Percentiles rank a stretch among this genome's conserved stretches.
Conservation (phyloP, 208 protist genomes). For the Angomonas ambiguus region DNA sequence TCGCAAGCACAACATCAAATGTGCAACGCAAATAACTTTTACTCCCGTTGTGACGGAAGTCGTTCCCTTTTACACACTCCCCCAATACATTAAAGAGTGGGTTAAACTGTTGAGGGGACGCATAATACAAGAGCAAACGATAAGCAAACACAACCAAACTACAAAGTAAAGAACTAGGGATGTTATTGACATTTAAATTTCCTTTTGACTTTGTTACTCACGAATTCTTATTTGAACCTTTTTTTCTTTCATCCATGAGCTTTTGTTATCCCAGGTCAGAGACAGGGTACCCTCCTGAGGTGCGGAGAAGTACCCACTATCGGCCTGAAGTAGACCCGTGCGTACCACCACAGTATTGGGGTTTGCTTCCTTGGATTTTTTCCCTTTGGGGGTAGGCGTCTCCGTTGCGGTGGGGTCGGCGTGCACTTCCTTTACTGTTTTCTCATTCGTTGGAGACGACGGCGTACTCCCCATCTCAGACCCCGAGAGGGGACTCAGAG, state of each 20-base stretch:
- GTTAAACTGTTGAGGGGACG: not conserved
- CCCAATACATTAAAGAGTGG: too few species aligned
- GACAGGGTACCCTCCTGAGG: constrained; percentile 17
- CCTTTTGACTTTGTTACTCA: constrained; percentile 3
- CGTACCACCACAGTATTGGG: constrained; percentile 9
- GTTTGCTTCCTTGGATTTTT: constrained; percentile 3
- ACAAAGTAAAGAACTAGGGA: constrained; percentile 6
- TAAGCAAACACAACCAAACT: not conserved
- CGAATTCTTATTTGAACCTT: constrained; percentile 23
- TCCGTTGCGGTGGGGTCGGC: not conserved
- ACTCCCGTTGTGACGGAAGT: too few species aligned
- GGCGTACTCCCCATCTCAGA: not conserved
- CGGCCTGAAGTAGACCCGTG: constrained; percentile 13
- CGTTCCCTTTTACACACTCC: too few species aligned
- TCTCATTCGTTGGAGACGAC: not conserved
- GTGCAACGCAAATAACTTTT: too few species aligned
- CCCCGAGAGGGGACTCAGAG: not conserved
- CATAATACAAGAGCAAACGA: not conserved
- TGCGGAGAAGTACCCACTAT: constrained; percentile 22
- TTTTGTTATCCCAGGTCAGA: constrained; percentile 32
- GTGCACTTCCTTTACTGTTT: not conserved
- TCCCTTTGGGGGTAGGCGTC: not conserved
- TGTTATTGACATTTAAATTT: not conserved
- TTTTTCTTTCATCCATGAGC: constrained; percentile 40
- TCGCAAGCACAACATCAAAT: too few species aligned